Evolutionary conservation across 352 stramenopile genomes (phyloP).

Genomic region (Pythium apleroticum): DNA sequence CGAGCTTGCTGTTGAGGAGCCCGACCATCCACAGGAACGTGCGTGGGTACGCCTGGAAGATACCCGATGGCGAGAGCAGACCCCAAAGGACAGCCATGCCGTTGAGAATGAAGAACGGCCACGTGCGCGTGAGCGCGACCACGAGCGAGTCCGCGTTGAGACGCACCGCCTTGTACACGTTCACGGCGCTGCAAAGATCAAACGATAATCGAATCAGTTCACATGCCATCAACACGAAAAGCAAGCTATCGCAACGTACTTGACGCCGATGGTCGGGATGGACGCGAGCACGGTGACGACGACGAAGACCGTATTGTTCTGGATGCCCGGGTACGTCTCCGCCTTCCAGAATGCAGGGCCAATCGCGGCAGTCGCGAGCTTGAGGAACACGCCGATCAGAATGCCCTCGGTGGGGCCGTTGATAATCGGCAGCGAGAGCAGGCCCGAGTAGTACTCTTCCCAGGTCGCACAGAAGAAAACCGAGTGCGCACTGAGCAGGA

Average conservation of each 20-base stretch:
- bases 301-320: conserved; percentile 86
- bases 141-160: conserved; percentile 71
- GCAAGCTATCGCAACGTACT: conserved; percentile 49
- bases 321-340: conserved; percentile 58
- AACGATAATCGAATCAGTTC: neutral
- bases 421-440: conserved; percentile 93
- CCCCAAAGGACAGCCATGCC: conserved; percentile 66
- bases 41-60: conserved; percentile 71
- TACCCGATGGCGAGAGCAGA: conserved; percentile 67
- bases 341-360: conserved; percentile 71
- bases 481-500: conserved; percentile 74
- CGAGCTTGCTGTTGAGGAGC: conserved; percentile 86
- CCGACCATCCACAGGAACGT: conserved; percentile 88
- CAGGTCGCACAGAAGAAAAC: conserved; percentile 88
- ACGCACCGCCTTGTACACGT: conserved; percentile 68
- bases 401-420: conserved; percentile 98
- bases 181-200: conserved; percentile 46
- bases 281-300: conserved; percentile 56
- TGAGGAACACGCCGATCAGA: conserved; percentile 76
- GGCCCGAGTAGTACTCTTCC: conserved; percentile 94
- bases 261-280: conserved; percentile 65
- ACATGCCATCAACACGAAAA: neutral
- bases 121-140: conserved; percentile 76
- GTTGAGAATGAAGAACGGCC: conserved; percentile 78
- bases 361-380: conserved; percentile 67